Conservation (phyloP, 2,329 filamentous ascomycete genomes). For the Clonostachys chloroleuca region DNA sequence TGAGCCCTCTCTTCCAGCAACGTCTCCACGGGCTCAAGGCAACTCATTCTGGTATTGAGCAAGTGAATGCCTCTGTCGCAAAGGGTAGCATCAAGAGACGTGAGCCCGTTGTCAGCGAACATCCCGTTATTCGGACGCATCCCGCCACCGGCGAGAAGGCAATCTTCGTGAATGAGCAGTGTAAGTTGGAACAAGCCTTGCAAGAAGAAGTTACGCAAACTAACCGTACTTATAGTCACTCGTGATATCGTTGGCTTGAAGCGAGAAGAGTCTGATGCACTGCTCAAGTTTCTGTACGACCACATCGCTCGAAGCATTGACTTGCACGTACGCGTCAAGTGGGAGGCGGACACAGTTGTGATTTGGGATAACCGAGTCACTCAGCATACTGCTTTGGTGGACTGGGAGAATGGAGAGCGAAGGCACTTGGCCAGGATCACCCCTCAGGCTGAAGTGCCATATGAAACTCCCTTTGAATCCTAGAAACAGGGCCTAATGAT, state of each 20-base stretch:
- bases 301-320: slow-evolving; percentile 54
- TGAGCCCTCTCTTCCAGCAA: slow-evolving; percentile 76
- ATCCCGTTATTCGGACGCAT: slow-evolving; percentile 78
- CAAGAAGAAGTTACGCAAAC: slow-evolving; percentile 1
- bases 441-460: slow-evolving; percentile 75
- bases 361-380: slow-evolving; percentile 85
- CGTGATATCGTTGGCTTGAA: slow-evolving; percentile 78
- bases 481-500: too few species aligned
- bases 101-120: slow-evolving; percentile 66
- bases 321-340: slow-evolving; percentile 68
- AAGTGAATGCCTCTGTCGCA: slow-evolving; percentile 65
- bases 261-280: slow-evolving; percentile 76
- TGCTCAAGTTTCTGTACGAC: slow-evolving; percentile 67
- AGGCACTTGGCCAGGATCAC: slow-evolving; percentile 79
- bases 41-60: slow-evolving; percentile 78
- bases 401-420: slow-evolving; percentile 76
- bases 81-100: slow-evolving; percentile 68
- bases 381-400: slow-evolving; percentile 72
- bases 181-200: slow-evolving; percentile 38
- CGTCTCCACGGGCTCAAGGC: slow-evolving; percentile 77
- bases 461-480: slow-evolving; percentile 53
- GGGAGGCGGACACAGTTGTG: slow-evolving; percentile 76
- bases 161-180: slow-evolving; percentile 78
- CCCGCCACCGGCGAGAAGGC: slow-evolving; percentile 82
- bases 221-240: slow-evolving; percentile 50